These are phyloP conservation scores for Erodium texanum DNA, from an alignment of 441 rosid genomes.

Conservation along the genomic window DNA sequence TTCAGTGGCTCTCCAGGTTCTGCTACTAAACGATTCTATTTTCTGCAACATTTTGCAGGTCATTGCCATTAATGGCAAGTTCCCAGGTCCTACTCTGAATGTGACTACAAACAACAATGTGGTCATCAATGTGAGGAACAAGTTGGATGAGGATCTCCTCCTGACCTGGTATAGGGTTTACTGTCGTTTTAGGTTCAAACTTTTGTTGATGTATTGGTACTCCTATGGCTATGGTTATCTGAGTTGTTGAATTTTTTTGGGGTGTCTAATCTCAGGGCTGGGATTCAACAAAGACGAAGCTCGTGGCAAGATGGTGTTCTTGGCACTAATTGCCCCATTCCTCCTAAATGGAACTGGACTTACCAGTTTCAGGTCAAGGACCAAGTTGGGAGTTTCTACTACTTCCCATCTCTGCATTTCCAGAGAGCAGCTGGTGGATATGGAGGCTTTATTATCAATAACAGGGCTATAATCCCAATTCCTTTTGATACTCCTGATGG, in stretches of 20 bases:
- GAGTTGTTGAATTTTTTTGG: too few species aligned
- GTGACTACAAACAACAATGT: too few species aligned
- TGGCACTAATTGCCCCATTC: constrained; percentile 1
- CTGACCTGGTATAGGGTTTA: too few species aligned
- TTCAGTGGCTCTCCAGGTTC: too few species aligned
- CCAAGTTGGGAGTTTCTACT: too few species aligned
- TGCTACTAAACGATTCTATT: neutral
- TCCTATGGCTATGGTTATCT: too few species aligned
- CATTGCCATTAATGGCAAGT: too few species aligned
- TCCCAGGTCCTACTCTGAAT: too few species aligned
- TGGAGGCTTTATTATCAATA: constrained; percentile 46
- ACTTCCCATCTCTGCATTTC: neutral
- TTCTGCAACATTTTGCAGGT: neutral
- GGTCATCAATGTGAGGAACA: too few species aligned
- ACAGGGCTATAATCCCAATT: constrained; percentile 74
- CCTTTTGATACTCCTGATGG: constrained; percentile 71
- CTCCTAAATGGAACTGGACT: neutral
- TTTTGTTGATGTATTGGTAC: neutral
- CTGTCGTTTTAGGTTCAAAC: too few species aligned
- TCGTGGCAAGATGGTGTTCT: neutral
- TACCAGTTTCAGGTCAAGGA: too few species aligned
- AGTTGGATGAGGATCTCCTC: too few species aligned
- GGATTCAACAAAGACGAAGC: neutral
- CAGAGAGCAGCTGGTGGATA: neutral
- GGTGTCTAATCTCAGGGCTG: neutral